These are phyloP conservation scores for Prorocentrum cordatum DNA, from an alignment of 169 alveolate species.

Conservation along the genomic window DNA sequence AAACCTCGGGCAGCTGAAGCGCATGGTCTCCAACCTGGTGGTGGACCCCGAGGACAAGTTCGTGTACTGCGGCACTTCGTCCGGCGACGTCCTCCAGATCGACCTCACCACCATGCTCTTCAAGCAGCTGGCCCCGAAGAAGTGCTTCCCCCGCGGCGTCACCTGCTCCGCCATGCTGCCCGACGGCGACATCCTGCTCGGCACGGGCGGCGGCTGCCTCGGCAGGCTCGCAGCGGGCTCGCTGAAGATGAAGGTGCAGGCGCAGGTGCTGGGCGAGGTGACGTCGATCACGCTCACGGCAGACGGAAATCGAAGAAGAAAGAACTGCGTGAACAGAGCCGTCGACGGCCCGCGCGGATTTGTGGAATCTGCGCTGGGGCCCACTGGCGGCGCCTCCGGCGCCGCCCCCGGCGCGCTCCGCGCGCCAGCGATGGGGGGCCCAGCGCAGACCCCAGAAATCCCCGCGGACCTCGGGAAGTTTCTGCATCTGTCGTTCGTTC, in stretches of 20 bases:
- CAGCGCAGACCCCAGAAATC: too few relatives aligned
- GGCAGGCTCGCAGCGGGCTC: constrained; percentile 78
- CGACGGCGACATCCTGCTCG: constrained; percentile 85
- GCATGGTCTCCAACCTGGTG: constrained; percentile 45
- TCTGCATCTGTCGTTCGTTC: too few relatives aligned
- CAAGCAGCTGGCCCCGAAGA: constrained; percentile 47
- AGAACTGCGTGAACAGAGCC: too few relatives aligned
- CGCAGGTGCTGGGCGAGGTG: constrained; percentile 84
- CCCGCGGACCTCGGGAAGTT: too few relatives aligned
- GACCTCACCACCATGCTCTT: constrained; percentile 28
- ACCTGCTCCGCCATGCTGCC: constrained; percentile 80
- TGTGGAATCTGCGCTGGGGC: too few relatives aligned
- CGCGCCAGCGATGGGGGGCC: too few relatives aligned
- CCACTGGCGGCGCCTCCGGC: too few relatives aligned
- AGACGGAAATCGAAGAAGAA: too few relatives aligned
- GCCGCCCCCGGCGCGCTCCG: too few relatives aligned
- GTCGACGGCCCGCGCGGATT: too few relatives aligned
- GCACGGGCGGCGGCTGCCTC: constrained; percentile 86
- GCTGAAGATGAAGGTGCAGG: constrained; percentile 36
- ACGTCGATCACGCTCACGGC: constrained; percentile 83
- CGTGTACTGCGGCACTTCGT: constrained; percentile 84
- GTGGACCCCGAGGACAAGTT: constrained; percentile 74
- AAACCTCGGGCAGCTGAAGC: constrained; percentile 59
- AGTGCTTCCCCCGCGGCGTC: constrained; percentile 81
- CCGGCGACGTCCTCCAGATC: constrained; percentile 84